Evolutionary conservation across 2,329 filamentous ascomycete species (phyloP), one percentile per base, ranked within the genome.

Genomic region (Cercospora brassicicola): DNA sequence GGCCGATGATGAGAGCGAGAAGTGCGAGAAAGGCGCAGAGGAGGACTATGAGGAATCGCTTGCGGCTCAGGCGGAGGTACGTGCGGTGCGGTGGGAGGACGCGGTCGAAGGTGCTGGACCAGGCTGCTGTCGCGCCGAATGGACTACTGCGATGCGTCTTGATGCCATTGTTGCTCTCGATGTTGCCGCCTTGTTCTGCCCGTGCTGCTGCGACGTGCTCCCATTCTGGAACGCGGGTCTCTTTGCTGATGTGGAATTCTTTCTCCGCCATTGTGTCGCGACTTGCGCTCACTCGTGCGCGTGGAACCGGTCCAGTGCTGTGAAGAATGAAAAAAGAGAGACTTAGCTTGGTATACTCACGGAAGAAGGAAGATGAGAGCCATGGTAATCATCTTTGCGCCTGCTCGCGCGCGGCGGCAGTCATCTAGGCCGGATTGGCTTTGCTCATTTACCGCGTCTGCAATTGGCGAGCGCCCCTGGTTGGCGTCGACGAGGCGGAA

Each of bases 191-290:
- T 20, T 20, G 28, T 13, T 57, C 62, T 55, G 62, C 45, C 33
- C 59, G 36, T 20, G 59, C 60, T 42, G 70, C 67, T 59, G 70
- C 64, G 39, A 72, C 67, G 42, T 73, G 71, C 51, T 72, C 71
- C 71, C 71, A 73, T 57, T 73, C 68, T 9, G 69, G 71, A 6
- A 73, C 64, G 56, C 70, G 71, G 18, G 60, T 53, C 28, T 73
- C 71, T 42, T 69, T 71, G 56, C 61, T 57, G 26, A 51, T 45
- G 6, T 42, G 42, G 13, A 60, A 53, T 20, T 67, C 59, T 33
- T 64, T 31, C 6, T 33, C 45, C 20, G 53, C 51, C 62, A 57
- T 59, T 23, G 30, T 57, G 18, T 45, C 59, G 31, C 31, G 36
- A 45, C 53, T 31, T 56, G 53, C 23, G 53, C 23, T 56, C 53